Evolutionary conservation across 2,329 filamentous ascomycete genomes (phyloP), one percentile per base, ranked within the genome.

Genomic region (Knufia petricola): DNA sequence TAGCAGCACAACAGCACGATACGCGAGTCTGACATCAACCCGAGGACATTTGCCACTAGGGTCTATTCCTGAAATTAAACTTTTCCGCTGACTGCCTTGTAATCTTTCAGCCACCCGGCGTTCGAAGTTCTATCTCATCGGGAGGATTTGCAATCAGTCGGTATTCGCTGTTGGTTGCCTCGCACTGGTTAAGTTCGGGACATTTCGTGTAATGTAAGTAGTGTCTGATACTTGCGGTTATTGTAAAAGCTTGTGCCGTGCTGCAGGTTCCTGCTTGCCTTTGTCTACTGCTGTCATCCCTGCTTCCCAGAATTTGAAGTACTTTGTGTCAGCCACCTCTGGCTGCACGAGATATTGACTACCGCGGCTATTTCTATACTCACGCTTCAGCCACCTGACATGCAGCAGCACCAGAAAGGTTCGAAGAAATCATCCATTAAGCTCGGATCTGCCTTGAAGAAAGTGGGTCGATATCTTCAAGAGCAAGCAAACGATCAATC

Each of bases 391-490:
- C 15, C 10, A 17, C 13, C 32, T 36, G 13, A 36, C 32, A 36
- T 36, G 32, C 32, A n/a, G 32, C 32, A 13, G 32, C 32, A 7
- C 32, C 32, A 6, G 15, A 36, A 7, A 4, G 4, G 4, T 4
- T 36, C 32, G 9, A 44, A 17, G 19, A 44, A 44, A 17, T 44
- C 41, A 9, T 7, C 41, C 13, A 19, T 3, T 7, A 31, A 44
- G 28, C 24, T 44, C 17, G 41, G 41, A 4, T 31, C 41, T 32
- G 41, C 24, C 12, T 31, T 44, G 3, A 17, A 32, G 24, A 30
- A 32, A 32, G 24, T 44, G 24, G 41, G 41, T 8, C 24, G 19
- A 32, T 44, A 31, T 44, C 41, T 44, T 9, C 4, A 31, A 32
- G 41, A 44, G 12, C 41, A 44, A 32, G 41, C 41, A 13, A 7